Evolutionary conservation across 768 basidiomycete species (phyloP).

Genomic region (Mycena vitilis): DNA sequence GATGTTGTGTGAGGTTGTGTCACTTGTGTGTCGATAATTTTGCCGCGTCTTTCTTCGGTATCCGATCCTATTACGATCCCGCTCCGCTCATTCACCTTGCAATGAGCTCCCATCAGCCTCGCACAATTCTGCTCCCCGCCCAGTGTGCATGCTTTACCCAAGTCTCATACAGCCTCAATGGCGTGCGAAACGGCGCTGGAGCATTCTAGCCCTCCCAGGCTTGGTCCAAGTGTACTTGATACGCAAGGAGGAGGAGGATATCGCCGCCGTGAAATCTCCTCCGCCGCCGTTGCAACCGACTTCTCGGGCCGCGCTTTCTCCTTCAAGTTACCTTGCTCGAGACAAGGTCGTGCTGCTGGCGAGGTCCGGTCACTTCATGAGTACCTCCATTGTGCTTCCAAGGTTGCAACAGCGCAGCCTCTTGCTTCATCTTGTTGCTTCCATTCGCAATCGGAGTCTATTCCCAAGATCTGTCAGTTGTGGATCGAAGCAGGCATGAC

Average conservation of each 20-base stretch:
- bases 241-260: neutral
- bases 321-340: neutral
- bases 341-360: neutral
- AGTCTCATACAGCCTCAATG: too few relatives aligned
- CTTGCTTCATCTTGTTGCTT: neutral
- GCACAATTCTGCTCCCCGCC: too few relatives aligned
- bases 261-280: neutral
- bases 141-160: too few relatives aligned
- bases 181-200: too few relatives aligned
- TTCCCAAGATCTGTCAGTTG: neutral
- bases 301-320: neutral
- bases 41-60: too few relatives aligned
- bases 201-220: too few relatives aligned
- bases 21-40: too few relatives aligned
- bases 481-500: slow-evolving; percentile 18
- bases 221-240: neutral
- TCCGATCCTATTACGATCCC: too few relatives aligned
- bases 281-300: neutral
- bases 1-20: too few relatives aligned
- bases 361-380: neutral
- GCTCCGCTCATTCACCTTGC: too few relatives aligned
- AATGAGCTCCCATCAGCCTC: too few relatives aligned
- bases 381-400: neutral
- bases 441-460: neutral
- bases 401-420: neutral